Evolutionary conservation across 164 flowering plant genomes (phyloP), one percentile per base, ranked within the genome.

Genomic region (Piper betle): DNA sequence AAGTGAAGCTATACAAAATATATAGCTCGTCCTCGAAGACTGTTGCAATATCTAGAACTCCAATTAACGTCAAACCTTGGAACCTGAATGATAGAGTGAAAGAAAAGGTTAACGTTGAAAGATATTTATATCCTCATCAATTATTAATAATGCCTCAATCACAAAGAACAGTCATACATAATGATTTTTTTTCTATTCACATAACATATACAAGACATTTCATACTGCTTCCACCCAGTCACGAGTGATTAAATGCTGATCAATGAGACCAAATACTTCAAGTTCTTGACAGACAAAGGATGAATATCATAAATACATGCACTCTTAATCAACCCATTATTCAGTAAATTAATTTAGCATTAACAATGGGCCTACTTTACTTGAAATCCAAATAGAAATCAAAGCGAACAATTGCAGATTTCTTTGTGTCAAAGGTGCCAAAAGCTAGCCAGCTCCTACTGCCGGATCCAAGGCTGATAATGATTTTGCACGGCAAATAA

Each of bases 361-460:
- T 38, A 13, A 40, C 42, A 42, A 60, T 52, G 11, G 50, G 10
- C 20, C 42, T 41, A 63, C 66, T 57, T 57, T 64, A 57, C 67
- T 64, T 17, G 67, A 57, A 19, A 63, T 63, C 60, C 59, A 63
- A 40, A 63, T 33, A 33, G 66, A 63, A 63, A 83, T 68, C 59
- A 91, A 84, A 7, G 82, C 82, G 73, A 91, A 86, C 16, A 88
- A 75, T 72, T 86, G 96, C 72, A 91, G 66, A 70, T 81, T 84
- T 74, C 88, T 75, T 66, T 82, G 86, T 55, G 64, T 72, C 18
- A 82, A 17, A 17, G 97, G 91, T 37, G 72, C 74, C 71, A 88
- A 71, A 60, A n/a, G n/a, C n/a, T n/a, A 91, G 84, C 89, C 91
- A 86, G 58, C 68, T 71, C 68, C 33, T 61, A 0, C 37, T 39